Evolutionary conservation across 257 asterid genomes (phyloP).

Genomic region (Parsonsia alboflavescens): DNA sequence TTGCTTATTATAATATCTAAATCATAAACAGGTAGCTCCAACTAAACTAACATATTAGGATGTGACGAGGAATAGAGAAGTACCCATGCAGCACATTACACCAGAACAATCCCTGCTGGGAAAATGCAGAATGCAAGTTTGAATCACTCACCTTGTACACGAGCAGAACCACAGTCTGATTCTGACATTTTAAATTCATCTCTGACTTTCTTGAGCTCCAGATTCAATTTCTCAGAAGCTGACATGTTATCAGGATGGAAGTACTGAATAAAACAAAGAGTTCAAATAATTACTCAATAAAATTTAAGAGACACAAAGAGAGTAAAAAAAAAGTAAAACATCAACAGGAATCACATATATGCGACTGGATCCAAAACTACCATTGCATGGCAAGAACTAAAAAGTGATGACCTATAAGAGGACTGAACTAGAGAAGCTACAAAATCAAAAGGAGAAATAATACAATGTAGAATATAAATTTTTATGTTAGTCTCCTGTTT

Average conservation of each 20-base stretch:
- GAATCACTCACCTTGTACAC: slow-evolving; percentile 67
- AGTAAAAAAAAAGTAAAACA: neutral
- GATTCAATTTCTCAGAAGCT: slow-evolving; percentile 74
- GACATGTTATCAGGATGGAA: slow-evolving; percentile 91
- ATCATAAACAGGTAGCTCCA: neutral
- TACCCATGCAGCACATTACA: neutral
- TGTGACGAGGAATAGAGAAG: neutral
- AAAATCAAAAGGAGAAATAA: neutral
- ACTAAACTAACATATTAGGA: neutral
- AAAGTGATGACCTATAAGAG: neutral
- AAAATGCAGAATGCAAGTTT: neutral
- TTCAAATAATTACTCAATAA: neutral
- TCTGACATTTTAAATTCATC: slow-evolving; percentile 86
- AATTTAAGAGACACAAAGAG: neutral
- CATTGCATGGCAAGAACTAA: neutral
- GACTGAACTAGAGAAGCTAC: neutral
- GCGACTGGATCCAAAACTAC: neutral
- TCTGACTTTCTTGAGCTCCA: slow-evolving; percentile 83
- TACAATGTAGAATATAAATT: neutral
- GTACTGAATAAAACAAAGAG: slow-evolving; percentile 43
- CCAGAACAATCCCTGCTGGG: neutral
- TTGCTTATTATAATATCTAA: neutral
- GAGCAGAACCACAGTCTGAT: slow-evolving; percentile 95
- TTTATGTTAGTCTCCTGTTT: slow-evolving; percentile 3
- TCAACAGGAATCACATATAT: neutral